Percentiles rank a stretch among this genome's conserved stretches.
Conservation (phyloP, 2,329 filamentous ascomycete species). For the Pestalotiopsis sp. region DNA sequence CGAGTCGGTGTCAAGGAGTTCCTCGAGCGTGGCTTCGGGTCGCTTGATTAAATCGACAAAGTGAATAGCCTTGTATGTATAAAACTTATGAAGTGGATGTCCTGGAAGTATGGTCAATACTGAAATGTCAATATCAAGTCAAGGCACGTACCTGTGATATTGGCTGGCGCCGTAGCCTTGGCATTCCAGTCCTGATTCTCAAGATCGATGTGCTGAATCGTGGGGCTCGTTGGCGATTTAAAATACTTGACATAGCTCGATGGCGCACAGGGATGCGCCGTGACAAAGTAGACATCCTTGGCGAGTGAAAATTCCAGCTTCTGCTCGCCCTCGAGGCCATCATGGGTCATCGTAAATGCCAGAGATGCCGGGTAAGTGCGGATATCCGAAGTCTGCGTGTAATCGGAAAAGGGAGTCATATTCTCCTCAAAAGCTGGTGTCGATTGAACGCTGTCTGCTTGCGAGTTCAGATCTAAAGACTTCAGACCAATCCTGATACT, state of each 20-base stretch:
- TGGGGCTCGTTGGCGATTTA: constrained; percentile 62
- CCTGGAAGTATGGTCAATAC: constrained; percentile 39
- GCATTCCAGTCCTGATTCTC: constrained; percentile 46
- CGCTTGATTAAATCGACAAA: constrained; percentile 58
- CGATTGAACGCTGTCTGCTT: constrained; percentile 45
- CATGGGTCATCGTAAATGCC: constrained; percentile 43
- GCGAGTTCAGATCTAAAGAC: constrained; percentile 50
- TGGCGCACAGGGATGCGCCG: constrained; percentile 65
- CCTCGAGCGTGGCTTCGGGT: constrained; percentile 46
- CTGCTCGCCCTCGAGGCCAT: constrained; percentile 39
- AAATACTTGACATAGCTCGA: constrained; percentile 60
- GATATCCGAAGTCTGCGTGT: constrained; percentile 31
- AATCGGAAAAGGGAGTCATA: constrained; percentile 40
- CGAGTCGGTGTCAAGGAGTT: constrained; percentile 44
- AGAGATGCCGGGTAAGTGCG: constrained; percentile 43
- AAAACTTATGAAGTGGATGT: constrained; percentile 66
- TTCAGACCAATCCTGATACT: constrained; percentile 51
- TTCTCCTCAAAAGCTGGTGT: constrained; percentile 46
- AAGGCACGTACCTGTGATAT: constrained; percentile 45
- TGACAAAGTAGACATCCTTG: constrained; percentile 67
- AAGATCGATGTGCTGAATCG: constrained; percentile 59
- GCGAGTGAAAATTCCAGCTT: constrained; percentile 48
- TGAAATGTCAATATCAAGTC: background rate
- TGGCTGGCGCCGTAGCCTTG: constrained; percentile 48
- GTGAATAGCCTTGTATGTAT: constrained; percentile 62